Evolutionary conservation across 805 yeast genomes (phyloP), one percentile per base, ranked within the genome.

Genomic region (Barnettozyma botsteinii): DNA sequence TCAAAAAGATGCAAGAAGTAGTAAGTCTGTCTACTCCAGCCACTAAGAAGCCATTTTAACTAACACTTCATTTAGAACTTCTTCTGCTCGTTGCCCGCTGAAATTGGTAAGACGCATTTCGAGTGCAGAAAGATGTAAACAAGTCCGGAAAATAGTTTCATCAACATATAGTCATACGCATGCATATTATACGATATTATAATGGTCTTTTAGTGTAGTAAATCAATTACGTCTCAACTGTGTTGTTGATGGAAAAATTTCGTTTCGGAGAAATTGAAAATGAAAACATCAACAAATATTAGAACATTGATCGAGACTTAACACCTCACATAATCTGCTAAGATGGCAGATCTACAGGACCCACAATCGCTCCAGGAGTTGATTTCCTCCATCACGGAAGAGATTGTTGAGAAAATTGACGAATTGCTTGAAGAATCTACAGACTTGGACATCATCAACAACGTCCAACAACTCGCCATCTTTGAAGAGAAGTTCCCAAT

Each of bases 111-210:
- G 26, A 72, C 76, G 1, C 71, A 72, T 46, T 72, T 72, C 48
- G 77, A 72, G 48, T 72, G 77, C 57, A 59, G 76, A 45, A 69
- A 67, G 46, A 70, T 55, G n/a, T n/a, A n/a, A n/a, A n/a, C n/a
- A n/a, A n/a, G n/a, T n/a, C n/a, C n/a, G n/a, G n/a, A n/a, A n/a
- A n/a, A n/a, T n/a, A n/a, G n/a, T n/a, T n/a, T n/a, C n/a, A n/a
- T n/a, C n/a, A n/a, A n/a, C n/a, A n/a, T n/a, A n/a, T n/a, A n/a
- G n/a, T n/a, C n/a, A n/a, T n/a, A n/a, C n/a, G n/a, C n/a, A n/a
- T n/a, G n/a, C n/a, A n/a, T n/a, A n/a, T n/a, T n/a, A n/a, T n/a
- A n/a, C n/a, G n/a, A n/a, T n/a, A n/a, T n/a, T n/a, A n/a, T n/a
- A n/a, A n/a, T n/a, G n/a, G n/a, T n/a, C n/a, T n/a, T n/a, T n/a